Evolutionary conservation across 2,329 filamentous ascomycete genomes (phyloP).

Genomic region (Arachnomyces sp.): DNA sequence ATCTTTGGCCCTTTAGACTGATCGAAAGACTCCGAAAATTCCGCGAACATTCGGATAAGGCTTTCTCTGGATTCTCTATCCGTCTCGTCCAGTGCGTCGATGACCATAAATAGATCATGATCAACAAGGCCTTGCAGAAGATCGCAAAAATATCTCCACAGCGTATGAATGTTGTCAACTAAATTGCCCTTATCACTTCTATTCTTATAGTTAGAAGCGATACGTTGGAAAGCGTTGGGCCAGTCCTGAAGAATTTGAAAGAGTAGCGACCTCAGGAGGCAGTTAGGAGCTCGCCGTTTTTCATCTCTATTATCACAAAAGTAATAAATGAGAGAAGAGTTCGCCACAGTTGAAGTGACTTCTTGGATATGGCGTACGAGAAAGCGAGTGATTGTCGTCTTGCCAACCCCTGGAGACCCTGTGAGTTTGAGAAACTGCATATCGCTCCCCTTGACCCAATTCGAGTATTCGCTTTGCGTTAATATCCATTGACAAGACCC

Average conservation of each 20-base stretch:
- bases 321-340: too few relatives aligned
- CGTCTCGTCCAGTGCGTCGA: conserved; percentile 1
- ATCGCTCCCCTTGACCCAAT: too few relatives aligned
- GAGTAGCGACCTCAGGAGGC: not conserved
- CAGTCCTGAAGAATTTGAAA: conserved; percentile 4
- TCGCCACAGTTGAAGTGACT: too few relatives aligned
- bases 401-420: too few relatives aligned
- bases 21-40: not conserved
- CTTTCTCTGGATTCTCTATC: not conserved
- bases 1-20: too few relatives aligned
- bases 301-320: too few relatives aligned
- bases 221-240: conserved; percentile 2
- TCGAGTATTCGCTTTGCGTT: too few relatives aligned
- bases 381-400: too few relatives aligned
- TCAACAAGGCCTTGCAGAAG: not conserved
- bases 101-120: not conserved
- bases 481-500: too few relatives aligned
- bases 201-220: conserved; percentile 1
- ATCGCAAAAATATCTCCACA: not conserved
- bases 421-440: too few relatives aligned
- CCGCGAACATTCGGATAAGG: not conserved
- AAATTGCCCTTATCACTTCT: conserved; percentile 2
- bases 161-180: not conserved
- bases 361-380: too few relatives aligned
- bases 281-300: not conserved